Evolutionary conservation across 1,284 basidiomycete genomes (phyloP).

Genomic region (Irpex sp.): DNA sequence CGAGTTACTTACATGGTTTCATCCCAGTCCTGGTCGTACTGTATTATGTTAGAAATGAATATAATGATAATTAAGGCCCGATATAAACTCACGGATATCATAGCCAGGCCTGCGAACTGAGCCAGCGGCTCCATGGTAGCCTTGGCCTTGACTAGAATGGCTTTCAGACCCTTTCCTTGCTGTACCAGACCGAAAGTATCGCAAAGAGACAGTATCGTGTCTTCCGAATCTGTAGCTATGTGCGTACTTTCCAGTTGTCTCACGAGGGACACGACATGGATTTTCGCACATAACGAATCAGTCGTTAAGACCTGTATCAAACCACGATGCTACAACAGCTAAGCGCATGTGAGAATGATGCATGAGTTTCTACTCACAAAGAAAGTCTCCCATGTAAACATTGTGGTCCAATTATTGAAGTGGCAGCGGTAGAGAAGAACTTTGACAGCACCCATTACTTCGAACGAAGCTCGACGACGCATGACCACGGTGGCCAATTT

Average conservation of each 20-base stretch:
- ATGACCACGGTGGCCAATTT: neutral
- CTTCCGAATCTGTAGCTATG: neutral
- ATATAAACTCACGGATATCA: neutral
- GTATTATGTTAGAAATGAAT: neutral
- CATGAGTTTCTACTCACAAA: too few relatives aligned
- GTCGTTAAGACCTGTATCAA: neutral
- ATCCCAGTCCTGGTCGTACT: neutral
- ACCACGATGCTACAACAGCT: neutral
- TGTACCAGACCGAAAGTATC: neutral
- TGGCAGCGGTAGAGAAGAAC: too few relatives aligned
- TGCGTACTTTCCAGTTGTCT: neutral
- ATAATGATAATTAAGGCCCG: neutral
- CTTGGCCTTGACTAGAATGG: neutral
- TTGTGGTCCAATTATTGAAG: too few relatives aligned
- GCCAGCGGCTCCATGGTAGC: neutral
- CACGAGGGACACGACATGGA: neutral
- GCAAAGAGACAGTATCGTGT: neutral
- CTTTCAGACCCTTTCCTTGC: neutral
- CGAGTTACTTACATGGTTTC: neutral
- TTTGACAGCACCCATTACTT: too few relatives aligned
- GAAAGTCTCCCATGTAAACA: too few relatives aligned
- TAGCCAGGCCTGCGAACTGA: neutral
- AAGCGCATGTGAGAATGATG: too few relatives aligned
- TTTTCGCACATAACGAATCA: neutral
- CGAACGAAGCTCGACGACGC: too few relatives aligned